Evolutionary conservation across 129 eudicot genomes (phyloP).

Genomic region (Sambucus nigra): DNA sequence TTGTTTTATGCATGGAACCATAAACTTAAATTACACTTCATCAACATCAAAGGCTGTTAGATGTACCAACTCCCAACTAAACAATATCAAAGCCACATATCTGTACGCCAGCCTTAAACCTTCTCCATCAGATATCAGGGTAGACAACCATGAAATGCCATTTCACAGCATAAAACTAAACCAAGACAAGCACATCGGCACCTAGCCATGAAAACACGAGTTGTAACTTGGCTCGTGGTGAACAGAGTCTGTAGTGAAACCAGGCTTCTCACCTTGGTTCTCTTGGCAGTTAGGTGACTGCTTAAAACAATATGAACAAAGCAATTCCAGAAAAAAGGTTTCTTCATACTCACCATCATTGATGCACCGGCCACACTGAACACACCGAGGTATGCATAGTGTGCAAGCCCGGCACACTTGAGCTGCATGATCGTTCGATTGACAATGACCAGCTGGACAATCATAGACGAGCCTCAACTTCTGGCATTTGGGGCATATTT

Average conservation of each 20-base stretch:
- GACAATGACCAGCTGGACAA: slow-evolving; percentile 60
- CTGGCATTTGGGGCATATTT: slow-evolving; percentile 67
- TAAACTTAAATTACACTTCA: too few species aligned
- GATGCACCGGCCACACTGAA: slow-evolving; percentile 69
- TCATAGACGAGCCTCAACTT: slow-evolving; percentile 70
- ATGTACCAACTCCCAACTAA: too few species aligned
- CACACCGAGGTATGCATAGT: slow-evolving; percentile 72
- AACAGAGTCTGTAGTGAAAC: background rate
- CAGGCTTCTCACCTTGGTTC: slow-evolving; percentile 18
- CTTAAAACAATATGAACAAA: slow-evolving; percentile 54
- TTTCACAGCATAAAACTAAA: too few species aligned
- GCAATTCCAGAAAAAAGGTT: slow-evolving; percentile 52
- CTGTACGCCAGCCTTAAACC: too few species aligned
- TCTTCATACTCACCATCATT: slow-evolving; percentile 53
- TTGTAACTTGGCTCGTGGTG: slow-evolving; percentile 1
- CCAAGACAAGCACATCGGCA: too few species aligned
- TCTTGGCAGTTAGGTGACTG: slow-evolving; percentile 28
- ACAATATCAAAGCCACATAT: too few species aligned
- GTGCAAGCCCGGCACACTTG: slow-evolving; percentile 62
- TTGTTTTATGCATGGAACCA: too few species aligned
- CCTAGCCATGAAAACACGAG: slow-evolving; percentile 21
- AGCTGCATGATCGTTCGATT: slow-evolving; percentile 24
- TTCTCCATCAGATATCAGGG: too few species aligned
- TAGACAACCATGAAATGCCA: too few species aligned
- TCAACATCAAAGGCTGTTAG: too few species aligned